Evolutionary conservation across 306 rosid genomes (phyloP).

Genomic region (Vigna reflexopilosa): DNA sequence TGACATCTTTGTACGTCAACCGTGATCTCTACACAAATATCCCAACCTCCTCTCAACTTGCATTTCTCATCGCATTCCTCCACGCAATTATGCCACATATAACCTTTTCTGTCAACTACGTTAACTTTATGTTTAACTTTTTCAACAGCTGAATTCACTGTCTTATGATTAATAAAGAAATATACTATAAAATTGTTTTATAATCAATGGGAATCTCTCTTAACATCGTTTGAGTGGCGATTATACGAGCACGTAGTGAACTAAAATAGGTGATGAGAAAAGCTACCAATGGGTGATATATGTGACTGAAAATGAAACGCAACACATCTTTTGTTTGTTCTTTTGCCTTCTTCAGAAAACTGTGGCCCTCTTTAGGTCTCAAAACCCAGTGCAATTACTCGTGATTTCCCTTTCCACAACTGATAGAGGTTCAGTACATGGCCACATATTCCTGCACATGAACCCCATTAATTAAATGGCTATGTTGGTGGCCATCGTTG

Average conservation of each 20-base stretch:
- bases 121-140: conserved; percentile 30
- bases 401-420: conserved; percentile 32
- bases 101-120: conserved; percentile 30
- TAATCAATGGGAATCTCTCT: too few relatives aligned
- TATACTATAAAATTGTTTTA: too few relatives aligned
- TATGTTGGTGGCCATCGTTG: conserved; percentile 26
- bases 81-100: conserved; percentile 43
- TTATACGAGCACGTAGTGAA: conserved; percentile 51
- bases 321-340: conserved; percentile 22
- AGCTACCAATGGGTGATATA: conserved; percentile 30
- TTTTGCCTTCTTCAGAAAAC: neutral
- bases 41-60: conserved; percentile 24
- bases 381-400: conserved; percentile 15
- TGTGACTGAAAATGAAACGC: neutral
- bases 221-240: conserved; percentile 20
- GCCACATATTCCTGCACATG: conserved; percentile 15
- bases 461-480: conserved; percentile 8
- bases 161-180: too few relatives aligned
- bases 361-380: conserved; percentile 34
- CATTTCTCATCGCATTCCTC: conserved; percentile 12
- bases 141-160: too few relatives aligned
- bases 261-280: conserved; percentile 28
- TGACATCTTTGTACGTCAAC: conserved; percentile 61
- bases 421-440: neutral
- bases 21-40: conserved; percentile 41